These are phyloP conservation scores for Lactuca saligna DNA, from an alignment of 129 eudicot species.

Conservation along the genomic window DNA sequence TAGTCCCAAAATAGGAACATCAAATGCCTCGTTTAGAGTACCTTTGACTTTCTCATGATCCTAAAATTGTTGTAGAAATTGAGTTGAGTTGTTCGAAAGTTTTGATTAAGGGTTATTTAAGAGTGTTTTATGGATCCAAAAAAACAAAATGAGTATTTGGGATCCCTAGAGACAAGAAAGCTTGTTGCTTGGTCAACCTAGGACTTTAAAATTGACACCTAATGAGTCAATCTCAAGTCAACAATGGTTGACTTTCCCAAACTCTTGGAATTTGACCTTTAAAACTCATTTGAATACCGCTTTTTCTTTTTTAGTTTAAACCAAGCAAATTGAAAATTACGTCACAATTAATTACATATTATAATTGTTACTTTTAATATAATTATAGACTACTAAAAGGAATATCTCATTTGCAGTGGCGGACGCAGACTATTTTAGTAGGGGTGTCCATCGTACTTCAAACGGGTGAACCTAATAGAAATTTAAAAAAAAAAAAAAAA, in stretches of 20 bases:
- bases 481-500: too few relatives aligned
- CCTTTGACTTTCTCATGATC: constrained; percentile 23
- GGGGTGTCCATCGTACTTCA: too few relatives aligned
- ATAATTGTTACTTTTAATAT: neutral
- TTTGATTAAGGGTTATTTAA: constrained; percentile 6
- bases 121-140: constrained; percentile 29
- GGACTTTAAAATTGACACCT: constrained; percentile 17
- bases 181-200: constrained; percentile 25
- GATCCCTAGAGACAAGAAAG: constrained; percentile 22
- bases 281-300: neutral
- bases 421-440: too few relatives aligned
- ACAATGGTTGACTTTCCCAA: constrained; percentile 17
- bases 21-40: constrained; percentile 1
- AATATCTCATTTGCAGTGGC: neutral
- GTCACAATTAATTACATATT: neutral
- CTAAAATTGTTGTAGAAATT: constrained; percentile 25
- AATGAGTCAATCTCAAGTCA: constrained; percentile 6
- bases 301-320: too few relatives aligned
- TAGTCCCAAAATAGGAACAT: neutral
- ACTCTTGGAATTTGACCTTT: constrained; percentile 12
- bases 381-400: neutral
- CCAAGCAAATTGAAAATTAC: neutral
- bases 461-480: too few relatives aligned
- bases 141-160: constrained; percentile 10
- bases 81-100: constrained; percentile 3